Evolutionary conservation across 2,329 filamentous ascomycete species (phyloP).

Genomic region (Drechslerella dactyloides): DNA sequence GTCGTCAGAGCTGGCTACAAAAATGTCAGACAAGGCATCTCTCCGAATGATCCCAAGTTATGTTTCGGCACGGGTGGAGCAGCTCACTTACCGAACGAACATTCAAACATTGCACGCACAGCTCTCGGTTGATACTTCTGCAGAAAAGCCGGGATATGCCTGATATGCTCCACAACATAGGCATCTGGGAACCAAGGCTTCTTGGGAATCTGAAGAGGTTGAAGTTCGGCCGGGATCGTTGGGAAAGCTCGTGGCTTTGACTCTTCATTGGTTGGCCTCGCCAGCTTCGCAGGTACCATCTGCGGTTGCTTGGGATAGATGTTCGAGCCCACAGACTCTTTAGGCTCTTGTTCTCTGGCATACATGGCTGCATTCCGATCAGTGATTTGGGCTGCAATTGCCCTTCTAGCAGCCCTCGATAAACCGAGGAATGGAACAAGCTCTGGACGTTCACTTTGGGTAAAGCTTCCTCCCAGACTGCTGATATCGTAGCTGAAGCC

Average conservation of each 20-base stretch:
- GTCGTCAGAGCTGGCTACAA: slow-evolving; percentile 28
- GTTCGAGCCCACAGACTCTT: neutral
- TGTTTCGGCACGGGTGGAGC: too few relatives aligned
- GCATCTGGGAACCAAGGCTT: slow-evolving; percentile 33
- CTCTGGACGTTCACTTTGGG: too few relatives aligned
- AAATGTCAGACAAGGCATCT: too few relatives aligned
- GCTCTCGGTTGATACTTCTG: slow-evolving; percentile 16
- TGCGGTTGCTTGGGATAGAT: neutral
- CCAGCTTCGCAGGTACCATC: neutral
- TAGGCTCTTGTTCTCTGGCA: too few relatives aligned
- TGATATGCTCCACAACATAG: slow-evolving; percentile 23
- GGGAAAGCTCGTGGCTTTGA: neutral
- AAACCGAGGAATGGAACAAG: too few relatives aligned
- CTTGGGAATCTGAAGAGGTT: neutral
- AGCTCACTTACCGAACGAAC: slow-evolving; percentile 29
- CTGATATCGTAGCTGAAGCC: too few relatives aligned
- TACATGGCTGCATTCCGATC: too few relatives aligned
- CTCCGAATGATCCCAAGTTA: neutral
- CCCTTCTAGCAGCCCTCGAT: too few relatives aligned
- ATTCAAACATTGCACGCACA: slow-evolving; percentile 31
- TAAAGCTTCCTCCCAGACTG: too few relatives aligned
- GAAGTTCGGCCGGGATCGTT: neutral
- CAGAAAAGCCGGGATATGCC: slow-evolving; percentile 17
- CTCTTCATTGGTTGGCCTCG: neutral
- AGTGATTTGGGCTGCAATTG: too few relatives aligned